phyloP scores from a whole-genome alignment of 768 basidiomycete genomes.

The Tremella mesenterica region DNA sequence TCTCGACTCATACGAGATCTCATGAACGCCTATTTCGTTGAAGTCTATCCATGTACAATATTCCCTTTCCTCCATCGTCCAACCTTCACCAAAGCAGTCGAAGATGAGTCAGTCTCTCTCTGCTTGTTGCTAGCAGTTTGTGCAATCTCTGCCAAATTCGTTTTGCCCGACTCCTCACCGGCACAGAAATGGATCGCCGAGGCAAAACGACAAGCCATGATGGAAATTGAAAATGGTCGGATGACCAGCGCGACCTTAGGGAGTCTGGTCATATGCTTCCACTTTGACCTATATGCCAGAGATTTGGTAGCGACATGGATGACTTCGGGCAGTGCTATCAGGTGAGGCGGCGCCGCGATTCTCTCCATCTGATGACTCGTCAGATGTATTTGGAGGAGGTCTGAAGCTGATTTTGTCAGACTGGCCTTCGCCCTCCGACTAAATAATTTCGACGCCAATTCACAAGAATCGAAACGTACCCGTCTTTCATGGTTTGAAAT shows the following conservation, averaged over 20 bases:
- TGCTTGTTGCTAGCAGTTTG: neutral
- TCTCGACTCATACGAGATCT: neutral
- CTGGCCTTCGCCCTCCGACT: neutral
- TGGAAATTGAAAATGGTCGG: neutral
- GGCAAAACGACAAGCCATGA: slow-evolving; percentile 1
- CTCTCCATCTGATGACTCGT: neutral
- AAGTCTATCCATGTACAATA: slow-evolving; percentile 1
- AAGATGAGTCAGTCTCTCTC: neutral
- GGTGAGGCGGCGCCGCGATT: no score
- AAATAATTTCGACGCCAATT: neutral
- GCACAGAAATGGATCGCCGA: slow-evolving; percentile 1
- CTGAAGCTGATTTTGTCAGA: neutral
- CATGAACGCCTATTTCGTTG: slow-evolving; percentile 2
- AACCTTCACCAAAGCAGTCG: neutral
- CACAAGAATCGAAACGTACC: neutral
- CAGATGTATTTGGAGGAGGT: neutral
- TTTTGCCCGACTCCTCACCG: neutral
- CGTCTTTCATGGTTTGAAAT: neutral
- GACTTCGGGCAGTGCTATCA: neutral
- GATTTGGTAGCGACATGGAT: slow-evolving; percentile 3
- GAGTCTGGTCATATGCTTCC: neutral
- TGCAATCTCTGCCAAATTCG: slow-evolving; percentile 1
- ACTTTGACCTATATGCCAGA: neutral
- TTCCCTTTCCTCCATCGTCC: slow-evolving; percentile 1
- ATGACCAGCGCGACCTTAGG: neutral